phyloP scores from a whole-genome alignment of 2,329 filamentous ascomycete genomes.

The Ophiosphaerella herpotricha region DNA sequence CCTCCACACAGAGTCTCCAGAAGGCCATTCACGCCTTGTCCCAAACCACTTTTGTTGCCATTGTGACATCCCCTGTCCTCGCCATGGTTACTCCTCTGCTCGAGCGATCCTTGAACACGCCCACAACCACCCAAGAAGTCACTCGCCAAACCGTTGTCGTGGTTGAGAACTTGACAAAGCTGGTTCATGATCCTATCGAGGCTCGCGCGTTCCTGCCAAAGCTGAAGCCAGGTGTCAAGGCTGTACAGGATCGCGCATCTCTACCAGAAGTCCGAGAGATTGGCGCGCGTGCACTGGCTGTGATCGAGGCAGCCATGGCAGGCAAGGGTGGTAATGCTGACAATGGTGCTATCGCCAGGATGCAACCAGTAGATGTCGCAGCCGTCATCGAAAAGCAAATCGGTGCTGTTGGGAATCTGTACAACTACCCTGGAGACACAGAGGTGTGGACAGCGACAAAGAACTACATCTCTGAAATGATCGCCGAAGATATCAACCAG shows the following conservation, averaged over 20 bases:
- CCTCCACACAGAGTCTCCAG: constrained; percentile 82
- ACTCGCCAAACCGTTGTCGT: constrained; percentile 95
- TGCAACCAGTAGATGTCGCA: constrained; percentile 72
- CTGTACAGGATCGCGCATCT: constrained; percentile 83
- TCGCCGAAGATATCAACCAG: constrained; percentile 85
- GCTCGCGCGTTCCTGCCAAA: constrained; percentile 94
- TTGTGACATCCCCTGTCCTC: constrained; percentile 93
- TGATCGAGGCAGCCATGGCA: constrained; percentile 93
- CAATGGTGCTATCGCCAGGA: constrained; percentile 64
- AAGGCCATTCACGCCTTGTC: constrained; percentile 97
- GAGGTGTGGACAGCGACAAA: constrained; percentile 69
- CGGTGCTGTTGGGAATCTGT: constrained; percentile 68
- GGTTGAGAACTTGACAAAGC: constrained; percentile 95
- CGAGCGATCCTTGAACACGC: constrained; percentile 90
- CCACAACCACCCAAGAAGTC: constrained; percentile 89
- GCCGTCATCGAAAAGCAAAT: constrained; percentile 77
- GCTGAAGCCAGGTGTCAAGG: constrained; percentile 89
- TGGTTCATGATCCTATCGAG: constrained; percentile 94
- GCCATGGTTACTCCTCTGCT: constrained; percentile 93
- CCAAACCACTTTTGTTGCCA: constrained; percentile 96
- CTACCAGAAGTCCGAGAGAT: constrained; percentile 93
- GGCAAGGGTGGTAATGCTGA: constrained; percentile 59
- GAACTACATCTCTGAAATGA: constrained; percentile 79
- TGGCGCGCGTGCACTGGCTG: constrained; percentile 76
- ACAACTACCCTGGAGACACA: constrained; percentile 63